Evolutionary conservation across 352 stramenopile species (phyloP).

Genomic region (Pythium biforme): DNA sequence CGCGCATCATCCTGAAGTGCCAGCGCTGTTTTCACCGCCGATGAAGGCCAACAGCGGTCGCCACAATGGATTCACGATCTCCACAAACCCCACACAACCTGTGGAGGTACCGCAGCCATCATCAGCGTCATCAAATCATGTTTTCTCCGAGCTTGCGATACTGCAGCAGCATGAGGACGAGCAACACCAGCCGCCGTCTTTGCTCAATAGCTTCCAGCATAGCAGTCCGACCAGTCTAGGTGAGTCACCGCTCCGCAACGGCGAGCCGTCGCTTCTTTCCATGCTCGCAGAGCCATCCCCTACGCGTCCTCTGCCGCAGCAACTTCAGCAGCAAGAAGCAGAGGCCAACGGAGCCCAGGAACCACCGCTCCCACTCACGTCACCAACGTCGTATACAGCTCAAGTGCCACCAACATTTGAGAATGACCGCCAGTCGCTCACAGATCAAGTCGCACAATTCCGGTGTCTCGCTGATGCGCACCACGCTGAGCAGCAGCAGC

Average conservation of each 20-base stretch:
- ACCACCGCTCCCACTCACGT: constrained; percentile 7
- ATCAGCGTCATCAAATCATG: constrained; percentile 1
- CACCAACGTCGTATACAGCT: constrained; percentile 16
- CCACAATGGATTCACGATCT: constrained; percentile 11
- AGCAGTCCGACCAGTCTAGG: neutral
- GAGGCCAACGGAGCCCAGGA: neutral
- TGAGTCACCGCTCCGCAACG: neutral
- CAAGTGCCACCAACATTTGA: constrained; percentile 2
- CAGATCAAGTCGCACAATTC: constrained; percentile 3
- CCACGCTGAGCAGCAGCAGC: constrained; percentile 12
- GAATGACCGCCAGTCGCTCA: constrained; percentile 1
- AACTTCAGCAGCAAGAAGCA: neutral
- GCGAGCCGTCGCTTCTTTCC: constrained; percentile 25
- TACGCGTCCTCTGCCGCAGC: neutral
- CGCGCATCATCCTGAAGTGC: neutral
- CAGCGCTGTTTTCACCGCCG: constrained; percentile 11
- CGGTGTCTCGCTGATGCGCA: neutral
- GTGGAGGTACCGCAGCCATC: neutral
- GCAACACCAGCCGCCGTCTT: neutral
- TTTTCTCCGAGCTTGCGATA: constrained; percentile 9
- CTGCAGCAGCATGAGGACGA: constrained; percentile 17
- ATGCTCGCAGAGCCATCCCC: constrained; percentile 22
- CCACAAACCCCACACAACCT: neutral
- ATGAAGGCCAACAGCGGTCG: constrained; percentile 8
- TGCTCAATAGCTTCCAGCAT: neutral